Percentiles rank a stretch among this genome's conserved stretches.
Evolutionary conservation across 2,329 filamentous ascomycete genomes (phyloP).

Genomic region (Aspergillus luchuensis): DNA sequence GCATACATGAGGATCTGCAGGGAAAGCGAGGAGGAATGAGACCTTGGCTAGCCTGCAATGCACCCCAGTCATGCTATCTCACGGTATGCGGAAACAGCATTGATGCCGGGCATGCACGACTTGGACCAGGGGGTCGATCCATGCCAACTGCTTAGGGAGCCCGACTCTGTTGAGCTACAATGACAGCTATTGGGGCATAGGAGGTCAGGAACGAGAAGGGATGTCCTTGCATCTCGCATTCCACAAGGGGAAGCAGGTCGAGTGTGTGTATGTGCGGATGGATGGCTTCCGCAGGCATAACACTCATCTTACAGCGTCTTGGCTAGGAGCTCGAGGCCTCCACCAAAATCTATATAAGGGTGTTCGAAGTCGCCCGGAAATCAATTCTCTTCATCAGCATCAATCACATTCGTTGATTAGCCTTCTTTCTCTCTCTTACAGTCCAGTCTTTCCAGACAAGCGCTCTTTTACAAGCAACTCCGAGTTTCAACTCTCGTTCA

Average conservation of each 20-base stretch:
- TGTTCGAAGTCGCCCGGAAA: constrained; percentile 15
- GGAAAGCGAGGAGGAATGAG: constrained; percentile 20
- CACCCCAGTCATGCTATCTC: background rate
- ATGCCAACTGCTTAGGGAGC: constrained; percentile 17
- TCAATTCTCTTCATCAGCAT: constrained; percentile 28
- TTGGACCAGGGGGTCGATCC: constrained; percentile 17
- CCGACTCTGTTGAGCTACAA: background rate
- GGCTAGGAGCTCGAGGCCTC: constrained; percentile 23
- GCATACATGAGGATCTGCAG: constrained; percentile 17
- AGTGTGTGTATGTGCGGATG: constrained; percentile 13
- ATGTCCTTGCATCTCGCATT: constrained; percentile 35
- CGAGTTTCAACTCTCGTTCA: constrained; percentile 30
- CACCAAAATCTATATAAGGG: constrained; percentile 37
- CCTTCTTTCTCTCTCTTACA: constrained; percentile 12
- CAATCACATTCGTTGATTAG: constrained; percentile 33
- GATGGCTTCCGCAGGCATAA: background rate
- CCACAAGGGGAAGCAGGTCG: constrained; percentile 20
- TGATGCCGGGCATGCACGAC: background rate
- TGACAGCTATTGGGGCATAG: background rate
- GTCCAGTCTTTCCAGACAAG: constrained; percentile 24
- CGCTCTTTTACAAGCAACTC: constrained; percentile 9
- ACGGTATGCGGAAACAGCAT: background rate
- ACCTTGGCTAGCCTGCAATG: constrained; percentile 7
- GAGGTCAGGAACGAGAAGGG: background rate
- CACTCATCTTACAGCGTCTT: constrained; percentile 14